These are phyloP conservation scores for Tuber calosporum DNA, from an alignment of 495 filamentous ascomycete genomes.

Conservation along the genomic window DNA sequence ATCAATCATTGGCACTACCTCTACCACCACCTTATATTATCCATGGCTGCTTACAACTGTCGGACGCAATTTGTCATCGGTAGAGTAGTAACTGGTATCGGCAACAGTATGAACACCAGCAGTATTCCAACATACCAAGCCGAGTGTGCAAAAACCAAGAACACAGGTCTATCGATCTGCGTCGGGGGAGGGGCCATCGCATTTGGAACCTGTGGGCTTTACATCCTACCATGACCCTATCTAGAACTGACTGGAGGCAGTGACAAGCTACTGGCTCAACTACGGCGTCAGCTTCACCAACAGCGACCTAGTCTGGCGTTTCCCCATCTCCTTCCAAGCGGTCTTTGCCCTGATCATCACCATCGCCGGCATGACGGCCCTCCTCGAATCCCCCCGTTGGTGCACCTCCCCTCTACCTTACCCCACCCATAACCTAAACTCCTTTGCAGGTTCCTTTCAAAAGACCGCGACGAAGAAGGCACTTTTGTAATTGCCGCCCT, in stretches of 20 bases:
- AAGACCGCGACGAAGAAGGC: slow-evolving; percentile 61
- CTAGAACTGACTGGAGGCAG: slow-evolving; percentile 26
- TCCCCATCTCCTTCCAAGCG: slow-evolving; percentile 77
- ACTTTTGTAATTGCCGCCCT: slow-evolving; percentile 64
- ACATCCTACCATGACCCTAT: background rate
- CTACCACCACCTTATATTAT: background rate
- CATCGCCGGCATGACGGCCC: slow-evolving; percentile 55
- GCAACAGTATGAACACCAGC: slow-evolving; percentile 71
- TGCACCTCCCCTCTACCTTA: background rate
- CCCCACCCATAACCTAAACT: slow-evolving; percentile 7
- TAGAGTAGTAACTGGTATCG: slow-evolving; percentile 64
- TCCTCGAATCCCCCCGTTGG: slow-evolving; percentile 74
- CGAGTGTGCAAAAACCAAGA: slow-evolving; percentile 56
- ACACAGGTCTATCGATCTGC: slow-evolving; percentile 75
- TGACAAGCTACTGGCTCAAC: slow-evolving; percentile 79
- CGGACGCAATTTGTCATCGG: slow-evolving; percentile 67
- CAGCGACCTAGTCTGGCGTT: slow-evolving; percentile 61
- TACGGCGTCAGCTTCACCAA: slow-evolving; percentile 67
- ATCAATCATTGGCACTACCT: slow-evolving; percentile 27
- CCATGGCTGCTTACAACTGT: slow-evolving; percentile 29
- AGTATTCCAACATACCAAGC: slow-evolving; percentile 78
- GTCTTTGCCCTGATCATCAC: slow-evolving; percentile 65
- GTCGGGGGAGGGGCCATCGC: slow-evolving; percentile 76
- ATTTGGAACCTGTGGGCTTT: slow-evolving; percentile 53
- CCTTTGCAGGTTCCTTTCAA: slow-evolving; percentile 50